Base-by-base conservation (phyloP, 306 rosid species). In the Cajanus cajan region DNA sequence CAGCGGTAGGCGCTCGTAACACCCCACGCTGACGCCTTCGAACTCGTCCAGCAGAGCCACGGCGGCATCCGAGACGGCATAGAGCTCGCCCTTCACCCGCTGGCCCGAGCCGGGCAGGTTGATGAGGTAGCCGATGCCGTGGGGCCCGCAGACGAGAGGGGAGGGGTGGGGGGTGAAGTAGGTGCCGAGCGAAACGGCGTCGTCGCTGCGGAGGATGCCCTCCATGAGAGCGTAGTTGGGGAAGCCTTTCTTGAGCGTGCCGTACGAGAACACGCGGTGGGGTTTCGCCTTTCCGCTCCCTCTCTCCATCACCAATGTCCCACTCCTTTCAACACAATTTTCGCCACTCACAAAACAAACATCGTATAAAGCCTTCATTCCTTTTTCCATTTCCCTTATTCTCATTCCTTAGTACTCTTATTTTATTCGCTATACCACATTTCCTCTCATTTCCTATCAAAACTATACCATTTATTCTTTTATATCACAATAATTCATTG, bases 121-220 rank as follows among this genome's bases (percentile, higher is more conserved):
- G 83, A 94, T 85, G 5, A 94, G 87, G 78, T 88, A 94, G 0
- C 94, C 92, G 34, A 92, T 82, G 2, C 92, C 97, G 68, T 86
- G 74, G 67, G 89, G 88, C n/a, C 96, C 94, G 36, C 82, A 50
- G 2, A 94, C 87, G 0, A 94, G 89, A 0, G 98, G 96, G 77
- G 73, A 61, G 0, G 86, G 4, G 0, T 71, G 16, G 2, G 7
- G 34, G 28, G 94, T 93, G 10, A 43, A 14, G 83, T 31, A 67
- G 22, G 73, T 39, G 19, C 91, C 88, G 2, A 67, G 0, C 8
- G 73, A 72, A 8, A 80, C 84, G 78, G 87, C 93, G 81, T 93
- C 91, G 82, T 85, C 68, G 1, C 8, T 66, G 66, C 33, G n/a
- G n/a, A 88, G 82, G 0, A 91, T 71, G 10, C 85, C 86, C 39